Base-by-base conservation (phyloP, 2,329 filamentous ascomycete species). In the Epichloe uncinata region DNA sequence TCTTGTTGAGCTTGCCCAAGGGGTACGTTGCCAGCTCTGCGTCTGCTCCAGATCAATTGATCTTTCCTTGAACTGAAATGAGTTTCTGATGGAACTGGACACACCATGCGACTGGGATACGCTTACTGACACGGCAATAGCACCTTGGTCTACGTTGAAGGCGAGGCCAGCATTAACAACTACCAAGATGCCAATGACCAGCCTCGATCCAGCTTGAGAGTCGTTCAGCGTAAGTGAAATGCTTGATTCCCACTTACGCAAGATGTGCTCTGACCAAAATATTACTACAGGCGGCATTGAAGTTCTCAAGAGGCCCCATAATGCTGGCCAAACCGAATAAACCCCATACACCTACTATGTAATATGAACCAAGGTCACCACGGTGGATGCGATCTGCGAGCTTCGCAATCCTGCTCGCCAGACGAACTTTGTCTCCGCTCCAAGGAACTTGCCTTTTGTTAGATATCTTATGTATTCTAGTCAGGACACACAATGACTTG, bases 141-240 rank as follows among this genome's bases (percentile, higher is more conserved):
- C 53, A 77, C 87, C 13, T 72, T 88, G 47, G 75, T 98, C 54
- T 88, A 80, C 61, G 73, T 97, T 46, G 91, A 97, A 66, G 90
- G 85, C 42, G 87, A 96, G 54, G 85, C 84, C 54, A 71, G 70
- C 56, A 81, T 91, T 70, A 74, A 70, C 58, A 72, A 67, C 42
- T 91, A 80, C 63, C 77, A 84, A 57, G 82, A 85, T 58, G 64
- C 72, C 51, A 85, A 93, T 44, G 87, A 87, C 64, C 83, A 83
- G 67, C 78, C 71, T 59, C 74, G 73, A 57, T 78, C 68, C 49
- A 63, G 70, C 46, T 65, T 96, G 61, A 90, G 73, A 67, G 73
- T 97, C 60, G 67, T 84, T 47, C 88, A 95, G 71, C 83, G 91
- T 95, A 81, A 62, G 86, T 75, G 26, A 30, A 30, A 9, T 30